Percentiles rank a stretch among this genome's conserved stretches.
Conservation (phyloP, 2,329 filamentous ascomycete species). For the Clonostachys sp. region DNA sequence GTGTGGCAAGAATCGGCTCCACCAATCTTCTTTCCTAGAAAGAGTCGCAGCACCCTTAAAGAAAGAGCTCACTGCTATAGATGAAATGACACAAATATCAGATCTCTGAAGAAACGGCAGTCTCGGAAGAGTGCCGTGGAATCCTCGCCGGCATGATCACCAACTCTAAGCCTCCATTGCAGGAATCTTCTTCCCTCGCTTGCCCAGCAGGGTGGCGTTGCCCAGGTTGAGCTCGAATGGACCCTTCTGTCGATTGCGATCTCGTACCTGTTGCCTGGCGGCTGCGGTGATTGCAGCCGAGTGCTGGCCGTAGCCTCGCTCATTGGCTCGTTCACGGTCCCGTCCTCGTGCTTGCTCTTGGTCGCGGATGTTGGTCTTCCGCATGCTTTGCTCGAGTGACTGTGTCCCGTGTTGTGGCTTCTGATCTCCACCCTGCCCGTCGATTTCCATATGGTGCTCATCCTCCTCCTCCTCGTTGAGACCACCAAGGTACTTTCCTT, state of each 20-base stretch:
- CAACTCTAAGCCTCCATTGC: conserved; percentile 29
- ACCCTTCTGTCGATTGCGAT: conserved; percentile 65
- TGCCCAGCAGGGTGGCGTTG: conserved; percentile 82
- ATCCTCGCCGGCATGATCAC: too few species aligned
- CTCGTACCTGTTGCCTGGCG: conserved; percentile 72
- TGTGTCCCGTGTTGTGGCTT: conserved; percentile 49
- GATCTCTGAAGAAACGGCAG: too few species aligned
- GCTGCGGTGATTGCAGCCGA: conserved; percentile 79
- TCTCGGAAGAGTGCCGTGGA: too few species aligned
- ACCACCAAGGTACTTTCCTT: conserved; percentile 48
- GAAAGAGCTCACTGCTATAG: too few species aligned
- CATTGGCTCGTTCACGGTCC: conserved; percentile 18
- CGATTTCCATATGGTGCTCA: conserved; percentile 62
- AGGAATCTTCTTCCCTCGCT: conserved; percentile 53
- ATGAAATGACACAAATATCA: too few species aligned
- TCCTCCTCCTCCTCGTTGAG: conserved; percentile 66
- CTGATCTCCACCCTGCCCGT: conserved; percentile 42
- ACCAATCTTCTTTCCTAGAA: too few species aligned
- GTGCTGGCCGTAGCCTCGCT: conserved; percentile 83
- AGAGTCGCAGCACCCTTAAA: too few species aligned
- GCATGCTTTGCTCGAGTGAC: conserved; percentile 82
- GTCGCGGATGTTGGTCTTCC: conserved; percentile 69
- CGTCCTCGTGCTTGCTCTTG: conserved; percentile 28
- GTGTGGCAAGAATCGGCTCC: too few species aligned
- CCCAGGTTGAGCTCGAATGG: conserved; percentile 90